Percentiles rank a stretch among this genome's conserved stretches.
Evolutionary conservation across 768 basidiomycete species (phyloP).

Genomic region (Gloeopeniophorella convolvens): DNA sequence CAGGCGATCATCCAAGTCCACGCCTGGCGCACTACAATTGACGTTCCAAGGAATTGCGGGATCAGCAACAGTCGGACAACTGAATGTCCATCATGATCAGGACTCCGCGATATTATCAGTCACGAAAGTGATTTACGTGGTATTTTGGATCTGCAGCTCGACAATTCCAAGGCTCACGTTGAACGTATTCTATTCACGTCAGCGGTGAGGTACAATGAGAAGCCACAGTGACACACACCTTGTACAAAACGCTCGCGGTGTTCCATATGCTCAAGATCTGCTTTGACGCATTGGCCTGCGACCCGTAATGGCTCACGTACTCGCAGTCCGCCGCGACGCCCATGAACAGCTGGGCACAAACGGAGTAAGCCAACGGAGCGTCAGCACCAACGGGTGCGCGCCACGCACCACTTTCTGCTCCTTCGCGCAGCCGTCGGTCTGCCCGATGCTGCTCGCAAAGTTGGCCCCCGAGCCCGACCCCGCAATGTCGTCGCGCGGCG

Average conservation of each 20-base stretch:
- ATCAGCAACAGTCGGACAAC: constrained; percentile 56
- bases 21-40: constrained; percentile 42
- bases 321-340: constrained; percentile 86
- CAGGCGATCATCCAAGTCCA: constrained; percentile 61
- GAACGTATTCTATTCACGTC: constrained; percentile 49
- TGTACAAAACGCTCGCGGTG: constrained; percentile 66
- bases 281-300: constrained; percentile 56
- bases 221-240: constrained; percentile 31
- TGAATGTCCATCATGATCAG: constrained; percentile 21
- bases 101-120: constrained; percentile 4
- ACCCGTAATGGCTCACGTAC: constrained; percentile 61
- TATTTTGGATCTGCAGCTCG: constrained; percentile 65
- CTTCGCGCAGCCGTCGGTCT: constrained; percentile 63
- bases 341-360: constrained; percentile 52
- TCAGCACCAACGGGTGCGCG: neutral
- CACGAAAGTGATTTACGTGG: constrained; percentile 34
- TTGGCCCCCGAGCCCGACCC: constrained; percentile 46
- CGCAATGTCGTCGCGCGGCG: constrained; percentile 50
- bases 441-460: constrained; percentile 64
- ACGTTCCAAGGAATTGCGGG: constrained; percentile 67
- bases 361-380: neutral
- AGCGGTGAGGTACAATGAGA: neutral
- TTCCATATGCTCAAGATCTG: constrained; percentile 80
- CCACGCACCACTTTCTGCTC: constrained; percentile 58
- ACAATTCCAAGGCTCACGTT: constrained; percentile 81